Evolutionary conservation across 257 asterid species (phyloP).

Genomic region (Solanum stenotomum): DNA sequence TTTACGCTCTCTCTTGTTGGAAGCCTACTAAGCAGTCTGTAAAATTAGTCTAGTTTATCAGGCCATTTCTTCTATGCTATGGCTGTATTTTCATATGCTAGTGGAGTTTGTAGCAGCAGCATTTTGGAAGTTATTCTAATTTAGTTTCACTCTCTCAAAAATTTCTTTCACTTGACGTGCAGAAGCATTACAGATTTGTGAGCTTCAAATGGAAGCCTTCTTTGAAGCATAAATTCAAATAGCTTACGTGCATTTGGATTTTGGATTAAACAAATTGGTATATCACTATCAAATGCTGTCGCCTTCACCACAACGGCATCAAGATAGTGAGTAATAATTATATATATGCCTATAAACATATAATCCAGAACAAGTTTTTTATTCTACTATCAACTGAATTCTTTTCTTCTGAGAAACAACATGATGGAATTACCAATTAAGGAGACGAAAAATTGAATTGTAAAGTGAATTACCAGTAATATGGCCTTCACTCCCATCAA

Average conservation of each 20-base stretch:
- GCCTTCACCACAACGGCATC: too few species aligned
- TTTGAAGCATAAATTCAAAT: background rate
- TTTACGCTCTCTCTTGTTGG: conserved; percentile 23
- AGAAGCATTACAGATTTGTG: background rate
- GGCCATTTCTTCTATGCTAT: background rate
- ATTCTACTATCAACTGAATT: too few species aligned
- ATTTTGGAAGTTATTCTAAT: background rate
- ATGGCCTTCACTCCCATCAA: too few species aligned
- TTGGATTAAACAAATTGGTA: background rate
- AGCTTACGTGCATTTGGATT: background rate
- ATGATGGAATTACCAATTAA: too few species aligned
- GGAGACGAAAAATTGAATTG: too few species aligned
- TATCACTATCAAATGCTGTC: too few species aligned
- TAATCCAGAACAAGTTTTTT: too few species aligned
- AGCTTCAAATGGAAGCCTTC: background rate
- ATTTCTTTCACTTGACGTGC: background rate
- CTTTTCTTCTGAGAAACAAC: too few species aligned
- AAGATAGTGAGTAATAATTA: too few species aligned
- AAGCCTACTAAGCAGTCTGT: background rate
- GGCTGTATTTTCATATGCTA: background rate
- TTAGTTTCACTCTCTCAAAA: background rate
- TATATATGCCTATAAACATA: too few species aligned
- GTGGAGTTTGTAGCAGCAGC: background rate
- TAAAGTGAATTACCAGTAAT: too few species aligned
- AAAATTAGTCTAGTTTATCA: background rate